A percentile compares a stretch with the other conserved stretches of the same genome.
Evolutionary conservation across 805 yeast species (phyloP).

Genomic region (Cyberlindnera mrakii): DNA sequence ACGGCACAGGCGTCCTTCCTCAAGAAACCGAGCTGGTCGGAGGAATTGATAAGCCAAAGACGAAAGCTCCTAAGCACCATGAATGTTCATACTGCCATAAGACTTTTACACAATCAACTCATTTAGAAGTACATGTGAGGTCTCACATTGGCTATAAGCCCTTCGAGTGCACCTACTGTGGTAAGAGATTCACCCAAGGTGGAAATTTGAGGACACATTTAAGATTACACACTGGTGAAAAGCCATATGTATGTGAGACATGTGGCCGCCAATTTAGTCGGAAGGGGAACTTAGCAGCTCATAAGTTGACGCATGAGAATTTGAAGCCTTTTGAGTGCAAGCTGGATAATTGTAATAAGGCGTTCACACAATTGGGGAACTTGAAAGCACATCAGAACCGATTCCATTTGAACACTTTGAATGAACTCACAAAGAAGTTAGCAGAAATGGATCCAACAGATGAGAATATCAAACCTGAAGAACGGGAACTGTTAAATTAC

Average conservation of each 20-base stretch:
- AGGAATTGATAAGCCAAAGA: constrained; percentile 64
- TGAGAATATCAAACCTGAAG: constrained; percentile 49
- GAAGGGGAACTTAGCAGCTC: constrained; percentile 90
- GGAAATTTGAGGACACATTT: constrained; percentile 84
- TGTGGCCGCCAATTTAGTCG: constrained; percentile 79
- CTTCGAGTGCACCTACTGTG: constrained; percentile 71
- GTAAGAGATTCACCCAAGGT: constrained; percentile 81
- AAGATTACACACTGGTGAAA: constrained; percentile 86
- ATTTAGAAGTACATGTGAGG: constrained; percentile 81
- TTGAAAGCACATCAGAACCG: constrained; percentile 91
- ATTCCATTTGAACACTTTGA: constrained; percentile 71
- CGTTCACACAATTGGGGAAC: constrained; percentile 88
- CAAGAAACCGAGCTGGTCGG: constrained; percentile 66
- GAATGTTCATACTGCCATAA: constrained; percentile 76
- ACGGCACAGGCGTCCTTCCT: constrained; percentile 43
- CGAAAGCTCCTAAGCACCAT: constrained; percentile 44
- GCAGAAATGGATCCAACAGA: constrained; percentile 55
- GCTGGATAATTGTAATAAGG: constrained; percentile 75
- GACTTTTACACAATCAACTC: constrained; percentile 83
- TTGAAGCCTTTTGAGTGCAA: constrained; percentile 74
- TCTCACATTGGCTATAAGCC: constrained; percentile 87
- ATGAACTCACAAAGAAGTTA: constrained; percentile 55
- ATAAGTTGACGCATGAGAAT: constrained; percentile 73
- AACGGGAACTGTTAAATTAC: constrained; percentile 65
- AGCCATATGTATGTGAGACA: constrained; percentile 74